Evolutionary conservation across 805 yeast genomes (phyloP), one percentile per base, ranked within the genome.

Genomic region (baker's yeast (Saccharomyces cerevisiae)): DNA sequence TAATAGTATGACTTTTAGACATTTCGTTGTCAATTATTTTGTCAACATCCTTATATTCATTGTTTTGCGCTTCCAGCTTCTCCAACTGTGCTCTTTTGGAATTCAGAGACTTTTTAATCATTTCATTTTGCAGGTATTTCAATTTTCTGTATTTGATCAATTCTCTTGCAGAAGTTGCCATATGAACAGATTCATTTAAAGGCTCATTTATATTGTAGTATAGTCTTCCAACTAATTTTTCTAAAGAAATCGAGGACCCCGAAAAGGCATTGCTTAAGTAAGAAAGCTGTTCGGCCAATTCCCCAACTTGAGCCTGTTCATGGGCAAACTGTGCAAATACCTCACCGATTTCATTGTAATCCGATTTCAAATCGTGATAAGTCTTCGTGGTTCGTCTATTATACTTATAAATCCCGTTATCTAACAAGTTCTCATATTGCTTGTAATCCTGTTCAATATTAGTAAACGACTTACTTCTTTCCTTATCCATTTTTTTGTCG

Each of bases 191-290:
- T 41, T 69, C 73, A 55, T 65, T 62, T 21, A 69, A 57, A 6
- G 70, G 68, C 50, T 69, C 73, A 52, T 64, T 59, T 29, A 69
- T 59, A 50, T 68, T 67, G 56, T 67, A 69, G 51, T 69, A 67
- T 21, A 69, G 53, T 24, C 57, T 54, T 14, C 68, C 68, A 5
- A 66, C 71, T 1, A 67, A 48, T 9, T 57, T 57, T 51, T 67
- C 70, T 47, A 67, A 49, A 30, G 62, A 53, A 9, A 55, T 46
- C 1, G 68, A 52, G 10, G 62, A 54, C 36, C 65, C 69, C 36
- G 63, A 67, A 56, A 59, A 67, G 0, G 61, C 56, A 48, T 63
- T 62, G 53, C 71, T 67, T 10, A 63, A 47, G 48, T 65, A 61
- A 1, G 67, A 57, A 10, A 68, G 53, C 29, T 60, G 59, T 28